Base-by-base conservation (phyloP, 2,329 filamentous ascomycete genomes). In the Colletotrichum lentis region DNA sequence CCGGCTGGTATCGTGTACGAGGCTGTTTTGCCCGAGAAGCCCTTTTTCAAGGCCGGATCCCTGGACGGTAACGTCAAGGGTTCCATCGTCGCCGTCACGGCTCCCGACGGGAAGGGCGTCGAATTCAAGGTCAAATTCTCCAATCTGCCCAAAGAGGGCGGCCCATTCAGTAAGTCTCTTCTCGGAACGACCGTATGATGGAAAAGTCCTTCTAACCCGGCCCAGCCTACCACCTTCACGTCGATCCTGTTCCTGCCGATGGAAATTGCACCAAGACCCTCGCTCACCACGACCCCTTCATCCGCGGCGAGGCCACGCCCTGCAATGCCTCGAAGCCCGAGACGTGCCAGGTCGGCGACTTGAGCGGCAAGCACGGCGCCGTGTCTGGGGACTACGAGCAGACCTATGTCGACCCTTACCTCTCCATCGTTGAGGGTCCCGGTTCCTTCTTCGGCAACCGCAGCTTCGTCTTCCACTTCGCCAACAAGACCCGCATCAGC, bases 291-390 rank as follows among this genome's bases (percentile, higher is more conserved):
- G 91, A 94, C 74, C 91, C 92, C 20, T 92, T 84, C 76, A 76
- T 83, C 57, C 89, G 90, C 58, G 88, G 87, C 70, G 87, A 93
- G 74, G 78, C 78, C 1, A 81, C 88, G 5, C 73, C 84, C 5
- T 95, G 92, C 79, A 82, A 93, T 74, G 44, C 79, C 12, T 72
- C 76, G 11, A 75, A 80, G 7, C 89, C 89, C 8, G 78, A 85
- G 69, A 88, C 86, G 11, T 96, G 92, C 81, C 88, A 95, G 79
- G 87, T 92, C 12, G 92, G 92, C 71, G 92, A 95, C 76, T 82
- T 94, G 64, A 86, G 87, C 73, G 92, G 92, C 75, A 95, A 95
- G 81, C 82, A 90, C 73, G 91, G 91, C 70, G 83, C 83, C 69
- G 85, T 91, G 73, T 50, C 46, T 44, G 35, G 50, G 2, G 82